A percentile compares a stretch with the other conserved stretches of the same genome.
Evolutionary conservation across 1,284 basidiomycete genomes (phyloP).

Genomic region (Hemileia vastatrix): DNA sequence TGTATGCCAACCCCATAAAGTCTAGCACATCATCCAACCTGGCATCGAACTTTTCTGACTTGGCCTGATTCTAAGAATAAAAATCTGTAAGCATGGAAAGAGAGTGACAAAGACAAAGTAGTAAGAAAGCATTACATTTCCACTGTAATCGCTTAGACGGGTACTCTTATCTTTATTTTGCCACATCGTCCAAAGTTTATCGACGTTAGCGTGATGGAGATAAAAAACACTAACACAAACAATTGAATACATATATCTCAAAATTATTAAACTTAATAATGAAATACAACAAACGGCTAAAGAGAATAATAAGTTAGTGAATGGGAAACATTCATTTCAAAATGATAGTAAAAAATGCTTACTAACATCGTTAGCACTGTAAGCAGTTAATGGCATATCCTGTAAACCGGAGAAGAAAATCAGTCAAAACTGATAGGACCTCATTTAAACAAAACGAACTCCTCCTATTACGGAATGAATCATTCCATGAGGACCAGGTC

Average conservation of each 20-base stretch:
- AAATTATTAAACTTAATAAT: slow-evolving; percentile 7
- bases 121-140: too few species aligned
- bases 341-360: not conserved
- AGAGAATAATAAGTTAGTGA: not conserved
- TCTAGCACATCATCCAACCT: too few species aligned
- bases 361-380: slow-evolving; percentile 18
- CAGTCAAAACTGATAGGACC: not conserved
- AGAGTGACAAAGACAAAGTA: too few species aligned
- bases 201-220: slow-evolving; percentile 23
- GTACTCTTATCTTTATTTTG: slow-evolving; percentile 12
- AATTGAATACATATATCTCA: not conserved
- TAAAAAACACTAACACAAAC: slow-evolving; percentile 17
- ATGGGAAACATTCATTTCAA: not conserved
- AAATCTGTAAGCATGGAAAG: too few species aligned
- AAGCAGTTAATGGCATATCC: slow-evolving; percentile 15
- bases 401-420: not conserved
- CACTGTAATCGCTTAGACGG: slow-evolving; percentile 3
- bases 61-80: too few species aligned
- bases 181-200: slow-evolving; percentile 23
- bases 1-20: too few species aligned
- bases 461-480: slow-evolving; percentile 15
- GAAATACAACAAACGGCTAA: not conserved
- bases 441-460: not conserved
- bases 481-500: slow-evolving; percentile 10
- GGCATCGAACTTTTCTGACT: too few species aligned